A percentile compares a stretch with the other conserved stretches of the same genome.
phyloP scores from a whole-genome alignment of 768 basidiomycete species.

The Pulveroboletus sp. region DNA sequence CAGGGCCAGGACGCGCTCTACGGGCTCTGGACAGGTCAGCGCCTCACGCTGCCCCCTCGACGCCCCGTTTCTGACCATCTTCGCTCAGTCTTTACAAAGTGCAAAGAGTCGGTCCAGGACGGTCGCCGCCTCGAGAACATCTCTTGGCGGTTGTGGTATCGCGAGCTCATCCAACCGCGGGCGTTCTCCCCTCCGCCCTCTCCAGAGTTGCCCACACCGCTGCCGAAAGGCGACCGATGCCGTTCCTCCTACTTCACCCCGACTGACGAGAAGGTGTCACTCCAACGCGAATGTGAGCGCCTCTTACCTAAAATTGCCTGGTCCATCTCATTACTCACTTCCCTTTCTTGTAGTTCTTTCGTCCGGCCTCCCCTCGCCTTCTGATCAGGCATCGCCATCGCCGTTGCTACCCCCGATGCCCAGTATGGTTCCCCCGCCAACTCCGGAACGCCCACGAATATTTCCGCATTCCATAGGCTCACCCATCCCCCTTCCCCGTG shows the following conservation, averaged over 20 bases:
- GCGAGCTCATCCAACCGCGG: slow-evolving; percentile 47
- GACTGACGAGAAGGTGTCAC: slow-evolving; percentile 12
- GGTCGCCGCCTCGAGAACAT: slow-evolving; percentile 85
- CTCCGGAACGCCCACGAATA: slow-evolving; percentile 30
- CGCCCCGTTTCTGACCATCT: slow-evolving; percentile 5
- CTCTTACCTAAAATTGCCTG: slow-evolving; percentile 9
- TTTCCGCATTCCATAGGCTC: slow-evolving; percentile 14
- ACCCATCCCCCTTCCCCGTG: slow-evolving; percentile 10
- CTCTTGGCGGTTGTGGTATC: slow-evolving; percentile 81
- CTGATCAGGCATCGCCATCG: slow-evolving; percentile 28
- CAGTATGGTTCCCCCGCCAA: slow-evolving; percentile 18
- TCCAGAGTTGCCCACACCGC: slow-evolving; percentile 23
- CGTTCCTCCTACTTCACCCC: slow-evolving; percentile 26
- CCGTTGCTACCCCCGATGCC: slow-evolving; percentile 24
- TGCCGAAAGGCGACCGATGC: slow-evolving; percentile 18
- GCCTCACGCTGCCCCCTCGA: fast-evolving
- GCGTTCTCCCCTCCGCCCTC: slow-evolving; percentile 24
- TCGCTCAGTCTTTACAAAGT: slow-evolving; percentile 73
- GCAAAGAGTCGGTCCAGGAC: slow-evolving; percentile 72
- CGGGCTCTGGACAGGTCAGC: slow-evolving; percentile 64
- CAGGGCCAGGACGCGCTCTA: slow-evolving; percentile 65
- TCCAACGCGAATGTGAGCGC: slow-evolving; percentile 15
- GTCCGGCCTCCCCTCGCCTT: slow-evolving; percentile 25
- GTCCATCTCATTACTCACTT: slow-evolving; percentile 10
- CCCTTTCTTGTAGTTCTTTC: slow-evolving; percentile 22